A percentile compares a stretch with the other conserved stretches of the same genome.
These are phyloP conservation scores for Tuber indicum DNA, from an alignment of 495 filamentous ascomycete species.

Conservation along the genomic window DNA sequence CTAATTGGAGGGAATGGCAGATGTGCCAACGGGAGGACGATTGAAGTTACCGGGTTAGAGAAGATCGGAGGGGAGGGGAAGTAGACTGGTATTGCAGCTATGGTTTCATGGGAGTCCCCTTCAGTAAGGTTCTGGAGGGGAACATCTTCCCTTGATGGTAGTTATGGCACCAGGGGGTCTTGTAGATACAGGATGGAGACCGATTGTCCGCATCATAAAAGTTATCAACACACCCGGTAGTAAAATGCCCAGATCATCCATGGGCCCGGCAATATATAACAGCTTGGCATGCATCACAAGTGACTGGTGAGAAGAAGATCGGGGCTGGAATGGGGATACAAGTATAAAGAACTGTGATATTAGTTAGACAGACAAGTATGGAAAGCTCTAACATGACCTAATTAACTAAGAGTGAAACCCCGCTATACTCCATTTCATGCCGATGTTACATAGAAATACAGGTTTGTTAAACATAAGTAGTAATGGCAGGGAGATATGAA, in stretches of 20 bases:
- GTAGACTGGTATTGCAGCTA: neutral
- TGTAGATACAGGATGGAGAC: neutral
- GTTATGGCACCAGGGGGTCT: neutral
- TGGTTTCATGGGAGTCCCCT: neutral
- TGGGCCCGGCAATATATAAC: neutral
- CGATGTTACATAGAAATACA: constrained; percentile 4
- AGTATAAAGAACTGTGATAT: neutral
- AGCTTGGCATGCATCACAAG: neutral
- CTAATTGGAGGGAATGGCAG: constrained; percentile 16
- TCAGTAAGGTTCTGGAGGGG: neutral
- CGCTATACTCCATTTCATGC: neutral
- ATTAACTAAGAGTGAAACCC: neutral
- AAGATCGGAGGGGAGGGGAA: constrained; percentile 5
- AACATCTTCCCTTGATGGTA: neutral
- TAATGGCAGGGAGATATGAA: neutral
- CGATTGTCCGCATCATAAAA: neutral
- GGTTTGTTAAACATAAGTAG: neutral
- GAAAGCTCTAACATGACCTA: neutral
- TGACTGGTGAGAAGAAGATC: neutral
- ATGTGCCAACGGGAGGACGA: constrained; percentile 25
- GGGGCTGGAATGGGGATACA: neutral
- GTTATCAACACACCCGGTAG: neutral
- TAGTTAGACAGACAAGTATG: neutral
- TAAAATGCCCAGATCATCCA: neutral
- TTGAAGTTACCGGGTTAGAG: constrained; percentile 41